Percentiles rank a stretch among this genome's conserved stretches.
phyloP scores from a whole-genome alignment of 2,329 filamentous ascomycete species.

The Ophiosphaerella korrae region DNA sequence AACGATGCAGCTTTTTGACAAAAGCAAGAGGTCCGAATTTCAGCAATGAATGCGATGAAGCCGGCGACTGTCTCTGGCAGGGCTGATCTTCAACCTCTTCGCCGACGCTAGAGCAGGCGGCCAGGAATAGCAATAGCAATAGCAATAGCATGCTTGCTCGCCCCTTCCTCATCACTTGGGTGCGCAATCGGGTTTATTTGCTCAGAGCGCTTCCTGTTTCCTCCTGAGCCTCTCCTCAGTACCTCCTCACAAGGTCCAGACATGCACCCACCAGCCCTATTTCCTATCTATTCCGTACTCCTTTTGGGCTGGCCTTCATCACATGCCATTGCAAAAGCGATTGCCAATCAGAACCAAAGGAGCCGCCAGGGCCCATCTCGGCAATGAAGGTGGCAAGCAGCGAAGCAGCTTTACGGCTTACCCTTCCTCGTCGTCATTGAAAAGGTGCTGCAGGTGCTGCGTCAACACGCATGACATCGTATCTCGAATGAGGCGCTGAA shows the following conservation, averaged over 20 bases:
- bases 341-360: constrained; percentile 1
- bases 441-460: background rate
- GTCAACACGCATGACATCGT: background rate
- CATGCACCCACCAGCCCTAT: background rate
- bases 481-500: background rate
- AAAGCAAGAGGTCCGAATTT: too few species aligned
- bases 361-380: background rate
- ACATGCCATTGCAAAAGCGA: background rate
- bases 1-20: too few species aligned
- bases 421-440: background rate
- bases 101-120: background rate
- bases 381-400: background rate
- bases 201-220: background rate
- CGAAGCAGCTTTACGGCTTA: background rate
- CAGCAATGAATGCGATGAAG: too few species aligned
- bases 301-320: background rate
- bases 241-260: background rate
- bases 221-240: too few species aligned
- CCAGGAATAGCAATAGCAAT: constrained; percentile 1
- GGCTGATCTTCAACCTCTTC: too few species aligned
- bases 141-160: background rate
- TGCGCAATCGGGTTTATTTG: background rate
- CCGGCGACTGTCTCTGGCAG: background rate
- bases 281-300: background rate
- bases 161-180: constrained; percentile 4